Conservation (phyloP, 106 monocot species). For the Apostasia shenzhenica region DNA sequence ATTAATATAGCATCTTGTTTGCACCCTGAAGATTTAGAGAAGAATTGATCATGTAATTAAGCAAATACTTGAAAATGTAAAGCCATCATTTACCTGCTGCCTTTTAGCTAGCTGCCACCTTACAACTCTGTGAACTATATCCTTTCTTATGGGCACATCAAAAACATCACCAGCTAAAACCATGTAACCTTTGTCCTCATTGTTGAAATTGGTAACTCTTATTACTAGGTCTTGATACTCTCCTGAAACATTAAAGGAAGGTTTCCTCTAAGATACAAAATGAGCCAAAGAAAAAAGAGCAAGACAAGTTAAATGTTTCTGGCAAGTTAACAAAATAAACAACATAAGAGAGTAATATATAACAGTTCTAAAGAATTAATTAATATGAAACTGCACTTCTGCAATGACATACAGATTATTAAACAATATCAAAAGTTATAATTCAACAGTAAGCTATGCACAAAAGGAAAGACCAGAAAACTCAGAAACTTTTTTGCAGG, state of each 20-base stretch:
- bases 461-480: too few species aligned
- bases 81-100: slow-evolving; percentile 37
- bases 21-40: background rate
- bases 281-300: background rate
- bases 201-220: slow-evolving; percentile 72
- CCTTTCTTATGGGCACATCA: slow-evolving; percentile 83
- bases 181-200: slow-evolving; percentile 72
- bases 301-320: too few species aligned
- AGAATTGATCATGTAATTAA: background rate
- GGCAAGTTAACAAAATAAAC: too few species aligned
- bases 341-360: too few species aligned
- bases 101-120: slow-evolving; percentile 89
- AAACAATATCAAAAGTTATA: too few species aligned
- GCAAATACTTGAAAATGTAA: background rate
- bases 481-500: too few species aligned
- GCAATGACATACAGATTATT: too few species aligned
- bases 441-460: too few species aligned
- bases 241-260: slow-evolving; percentile 33
- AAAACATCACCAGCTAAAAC: slow-evolving; percentile 88
- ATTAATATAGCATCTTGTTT: background rate
- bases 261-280: background rate
- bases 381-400: too few species aligned
- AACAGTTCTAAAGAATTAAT: too few species aligned
- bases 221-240: slow-evolving; percentile 65
- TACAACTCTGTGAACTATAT: slow-evolving; percentile 77